Conservation (phyloP, 2,329 filamentous ascomycete genomes). For the Pyricularia pennisetigena region DNA sequence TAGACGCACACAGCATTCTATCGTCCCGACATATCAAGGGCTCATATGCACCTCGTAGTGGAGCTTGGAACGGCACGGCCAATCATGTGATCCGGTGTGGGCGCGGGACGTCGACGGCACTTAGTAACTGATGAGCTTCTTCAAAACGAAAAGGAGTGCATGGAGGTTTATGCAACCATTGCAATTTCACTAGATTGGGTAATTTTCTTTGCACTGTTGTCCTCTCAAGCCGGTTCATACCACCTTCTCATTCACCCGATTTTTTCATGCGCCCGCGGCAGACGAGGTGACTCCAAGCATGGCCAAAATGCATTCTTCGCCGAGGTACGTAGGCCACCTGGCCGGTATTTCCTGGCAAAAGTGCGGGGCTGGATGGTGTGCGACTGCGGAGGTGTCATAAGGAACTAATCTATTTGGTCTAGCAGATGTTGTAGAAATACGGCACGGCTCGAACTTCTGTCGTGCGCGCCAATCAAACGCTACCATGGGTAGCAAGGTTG, state of each 20-base stretch:
- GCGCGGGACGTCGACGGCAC: background rate
- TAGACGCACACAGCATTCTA: background rate
- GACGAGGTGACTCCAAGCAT: background rate
- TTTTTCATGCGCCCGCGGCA: background rate
- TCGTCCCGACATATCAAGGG: background rate
- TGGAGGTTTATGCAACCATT: background rate
- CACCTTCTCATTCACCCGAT: background rate
- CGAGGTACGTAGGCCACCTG: too few relatives aligned
- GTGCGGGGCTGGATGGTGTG: background rate
- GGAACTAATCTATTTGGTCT: background rate
- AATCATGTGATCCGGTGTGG: background rate
- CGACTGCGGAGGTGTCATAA: background rate
- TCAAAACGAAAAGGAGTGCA: background rate
- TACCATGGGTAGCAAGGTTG: background rate
- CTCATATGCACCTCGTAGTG: background rate
- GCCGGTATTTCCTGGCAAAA: background rate
- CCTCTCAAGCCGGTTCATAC: background rate
- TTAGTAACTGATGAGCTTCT: background rate
- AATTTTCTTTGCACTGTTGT: too few relatives aligned
- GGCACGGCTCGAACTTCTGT: background rate
- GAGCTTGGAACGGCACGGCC: background rate
- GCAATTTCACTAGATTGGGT: background rate
- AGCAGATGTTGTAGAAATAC: background rate
- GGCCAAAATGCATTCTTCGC: background rate
- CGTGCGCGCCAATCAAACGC: background rate